Base-by-base conservation (phyloP, 1,139 yeast genomes). In the Candida mesenterica region DNA sequence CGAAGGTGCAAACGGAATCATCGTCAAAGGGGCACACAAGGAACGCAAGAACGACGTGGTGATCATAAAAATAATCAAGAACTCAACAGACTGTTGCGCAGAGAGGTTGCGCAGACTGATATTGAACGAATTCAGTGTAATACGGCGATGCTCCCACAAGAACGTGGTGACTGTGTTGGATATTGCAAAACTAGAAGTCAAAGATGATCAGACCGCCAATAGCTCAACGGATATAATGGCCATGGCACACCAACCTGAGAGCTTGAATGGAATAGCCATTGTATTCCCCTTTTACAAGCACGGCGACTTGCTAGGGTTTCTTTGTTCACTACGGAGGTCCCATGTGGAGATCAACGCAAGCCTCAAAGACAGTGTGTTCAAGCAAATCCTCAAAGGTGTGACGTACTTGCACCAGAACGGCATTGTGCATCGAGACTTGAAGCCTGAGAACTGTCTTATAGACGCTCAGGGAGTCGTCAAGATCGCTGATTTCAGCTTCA, bases 401-500 rank as follows among this genome's bases (percentile, higher is more conserved):
- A 56, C 62, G 28, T 72, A 53, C 43, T 52, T 77, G 24, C 82
- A 77, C 48, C 40, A 54, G 5, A 53, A 61, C 16, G 54, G 57
- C 13, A 65, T 77, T 4, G 71, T 62, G 4, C 82, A 77, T 49
- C 54, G 81, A 12, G 82, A 77, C 46, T 54, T 77, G 31, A 77
- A 77, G 47, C 81, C 81, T 1, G 82, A 76, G 44, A 77, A 77
- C 47, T 61, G 71, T 24, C 49, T 77, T 23, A 64, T 76, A 27
- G 78, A 69, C 45, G 52, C 50, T 5, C 48, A 56, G 8, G 82
- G 82, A 0, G 52, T 55, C 2, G 54, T 76, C 13, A 70, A 72
- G 37, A 61, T 75, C 27, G 61, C 70, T 15, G 82, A 77, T 50
- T 77, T 77, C 48, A 80, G 81, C 1, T 75, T 70, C 52, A 67